A percentile compares a stretch with the other conserved stretches of the same genome.
Evolutionary conservation across 768 basidiomycete species (phyloP).

Genomic region (Guyanaporus albipodus): DNA sequence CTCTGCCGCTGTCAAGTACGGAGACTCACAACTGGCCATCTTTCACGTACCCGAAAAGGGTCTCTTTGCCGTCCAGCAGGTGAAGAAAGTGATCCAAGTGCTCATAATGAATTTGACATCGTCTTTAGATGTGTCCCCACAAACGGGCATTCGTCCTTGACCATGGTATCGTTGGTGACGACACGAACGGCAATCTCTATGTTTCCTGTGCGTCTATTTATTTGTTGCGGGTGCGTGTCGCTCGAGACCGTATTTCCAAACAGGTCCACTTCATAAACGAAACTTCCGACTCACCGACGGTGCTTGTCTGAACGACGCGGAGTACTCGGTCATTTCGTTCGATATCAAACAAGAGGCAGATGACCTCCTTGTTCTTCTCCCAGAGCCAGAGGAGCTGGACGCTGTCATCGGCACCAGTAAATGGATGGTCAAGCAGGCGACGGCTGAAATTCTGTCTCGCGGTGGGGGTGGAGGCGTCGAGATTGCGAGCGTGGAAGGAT

Average conservation of each 20-base stretch:
- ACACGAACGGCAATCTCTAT: slow-evolving; percentile 48
- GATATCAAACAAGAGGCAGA: slow-evolving; percentile 46
- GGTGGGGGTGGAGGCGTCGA: slow-evolving; percentile 32
- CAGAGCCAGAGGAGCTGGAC: slow-evolving; percentile 50
- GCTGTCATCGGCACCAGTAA: slow-evolving; percentile 58
- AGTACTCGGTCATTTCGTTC: slow-evolving; percentile 60
- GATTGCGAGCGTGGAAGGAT: slow-evolving; percentile 27
- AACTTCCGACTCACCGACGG: slow-evolving; percentile 58
- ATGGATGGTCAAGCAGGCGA: slow-evolving; percentile 58
- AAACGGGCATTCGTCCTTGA: slow-evolving; percentile 66
- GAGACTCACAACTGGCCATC: slow-evolving; percentile 64
- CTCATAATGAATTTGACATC: background rate
- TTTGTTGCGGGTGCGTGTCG: background rate
- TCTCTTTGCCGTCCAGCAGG: slow-evolving; percentile 67
- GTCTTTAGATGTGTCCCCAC: slow-evolving; percentile 41
- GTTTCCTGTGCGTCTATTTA: slow-evolving; percentile 40
- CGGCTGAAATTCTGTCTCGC: slow-evolving; percentile 36
- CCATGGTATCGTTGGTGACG: slow-evolving; percentile 66
- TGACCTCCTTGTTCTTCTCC: slow-evolving; percentile 49
- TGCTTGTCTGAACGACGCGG: slow-evolving; percentile 53
- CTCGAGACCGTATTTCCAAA: background rate
- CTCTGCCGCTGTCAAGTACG: slow-evolving; percentile 54
- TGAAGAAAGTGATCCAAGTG: slow-evolving; percentile 26
- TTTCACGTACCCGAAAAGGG: slow-evolving; percentile 58
- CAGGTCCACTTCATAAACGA: slow-evolving; percentile 62